Conservation (phyloP, 768 basidiomycete species). For the Leucocoprinus sp. region DNA sequence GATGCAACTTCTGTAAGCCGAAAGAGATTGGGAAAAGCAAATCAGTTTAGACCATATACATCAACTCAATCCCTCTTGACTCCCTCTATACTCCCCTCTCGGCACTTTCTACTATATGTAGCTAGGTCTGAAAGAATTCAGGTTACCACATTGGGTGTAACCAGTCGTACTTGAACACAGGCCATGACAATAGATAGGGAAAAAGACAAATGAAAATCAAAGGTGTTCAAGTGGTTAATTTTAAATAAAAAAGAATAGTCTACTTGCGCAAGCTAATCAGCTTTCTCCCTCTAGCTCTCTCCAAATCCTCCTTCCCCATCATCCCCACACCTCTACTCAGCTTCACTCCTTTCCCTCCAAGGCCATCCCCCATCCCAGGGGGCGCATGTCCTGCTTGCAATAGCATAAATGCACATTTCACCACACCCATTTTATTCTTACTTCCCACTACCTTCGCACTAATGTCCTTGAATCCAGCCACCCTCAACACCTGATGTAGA, state of each 20-base stretch:
- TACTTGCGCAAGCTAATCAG: slow-evolving; percentile 58
- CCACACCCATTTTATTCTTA: slow-evolving; percentile 75
- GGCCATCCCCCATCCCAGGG: slow-evolving; percentile 72
- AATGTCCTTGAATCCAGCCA: slow-evolving; percentile 91
- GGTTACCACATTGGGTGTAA: too few relatives aligned
- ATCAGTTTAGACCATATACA: too few relatives aligned
- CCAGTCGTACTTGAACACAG: too few relatives aligned
- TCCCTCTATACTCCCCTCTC: too few relatives aligned
- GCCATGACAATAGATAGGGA: too few relatives aligned
- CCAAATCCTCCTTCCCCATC: slow-evolving; percentile 56
- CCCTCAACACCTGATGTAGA: slow-evolving; percentile 83
- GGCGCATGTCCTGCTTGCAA: slow-evolving; percentile 81
- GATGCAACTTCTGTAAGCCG: too few relatives aligned
- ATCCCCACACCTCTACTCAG: slow-evolving; percentile 73
- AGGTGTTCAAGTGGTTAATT: background rate
- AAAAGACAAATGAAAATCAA: background rate
- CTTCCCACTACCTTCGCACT: slow-evolving; percentile 96
- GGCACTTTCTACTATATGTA: too few relatives aligned
- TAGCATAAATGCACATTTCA: slow-evolving; percentile 78
- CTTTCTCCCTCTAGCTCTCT: slow-evolving; percentile 77
- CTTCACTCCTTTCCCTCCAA: slow-evolving; percentile 64
- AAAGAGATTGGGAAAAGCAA: too few relatives aligned
- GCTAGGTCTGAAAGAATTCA: too few relatives aligned
- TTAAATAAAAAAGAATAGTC: slow-evolving; percentile 2
- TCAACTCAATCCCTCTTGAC: too few relatives aligned